Conservation (phyloP, 768 basidiomycete genomes). For the Clathrus columnatus region DNA sequence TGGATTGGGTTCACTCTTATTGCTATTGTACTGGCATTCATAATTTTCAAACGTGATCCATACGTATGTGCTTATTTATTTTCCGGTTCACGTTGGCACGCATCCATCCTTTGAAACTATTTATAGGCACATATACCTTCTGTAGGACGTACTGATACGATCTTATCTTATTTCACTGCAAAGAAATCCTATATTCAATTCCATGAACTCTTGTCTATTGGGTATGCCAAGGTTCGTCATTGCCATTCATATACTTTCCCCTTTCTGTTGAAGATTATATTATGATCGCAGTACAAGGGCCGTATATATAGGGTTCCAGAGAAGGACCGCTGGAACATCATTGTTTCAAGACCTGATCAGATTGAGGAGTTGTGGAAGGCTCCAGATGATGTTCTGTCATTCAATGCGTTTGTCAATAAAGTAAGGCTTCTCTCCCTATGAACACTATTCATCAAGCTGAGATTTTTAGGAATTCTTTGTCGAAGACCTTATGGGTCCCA, state of each 20-base stretch:
- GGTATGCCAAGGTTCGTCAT: constrained; percentile 21
- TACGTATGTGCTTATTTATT: not conserved
- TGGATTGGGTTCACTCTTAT: not conserved
- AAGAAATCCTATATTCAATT: constrained; percentile 14
- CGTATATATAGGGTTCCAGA: not conserved
- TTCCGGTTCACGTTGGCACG: not conserved
- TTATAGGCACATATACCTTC: constrained; percentile 1
- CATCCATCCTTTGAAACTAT: too few species aligned
- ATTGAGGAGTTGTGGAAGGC: constrained; percentile 6
- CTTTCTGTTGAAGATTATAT: too few species aligned
- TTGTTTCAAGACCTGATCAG: not conserved
- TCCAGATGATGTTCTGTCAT: constrained; percentile 10
- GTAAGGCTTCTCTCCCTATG: not conserved
- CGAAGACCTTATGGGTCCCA: too few species aligned
- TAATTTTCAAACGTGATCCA: not conserved
- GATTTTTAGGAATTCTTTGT: too few species aligned
- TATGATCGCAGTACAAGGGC: not conserved
- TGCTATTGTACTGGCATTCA: not conserved
- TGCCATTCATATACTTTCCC: too few species aligned
- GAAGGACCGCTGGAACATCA: not conserved
- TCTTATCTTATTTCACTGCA: constrained; percentile 14
- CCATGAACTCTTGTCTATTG: constrained; percentile 21
- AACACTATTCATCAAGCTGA: too few species aligned
- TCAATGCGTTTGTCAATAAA: not conserved
- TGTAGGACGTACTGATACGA: not conserved